A percentile compares a stretch with the other conserved stretches of the same genome.
Evolutionary conservation across 139 green algal genomes (phyloP).

Genomic region (Chlorella sp.): DNA sequence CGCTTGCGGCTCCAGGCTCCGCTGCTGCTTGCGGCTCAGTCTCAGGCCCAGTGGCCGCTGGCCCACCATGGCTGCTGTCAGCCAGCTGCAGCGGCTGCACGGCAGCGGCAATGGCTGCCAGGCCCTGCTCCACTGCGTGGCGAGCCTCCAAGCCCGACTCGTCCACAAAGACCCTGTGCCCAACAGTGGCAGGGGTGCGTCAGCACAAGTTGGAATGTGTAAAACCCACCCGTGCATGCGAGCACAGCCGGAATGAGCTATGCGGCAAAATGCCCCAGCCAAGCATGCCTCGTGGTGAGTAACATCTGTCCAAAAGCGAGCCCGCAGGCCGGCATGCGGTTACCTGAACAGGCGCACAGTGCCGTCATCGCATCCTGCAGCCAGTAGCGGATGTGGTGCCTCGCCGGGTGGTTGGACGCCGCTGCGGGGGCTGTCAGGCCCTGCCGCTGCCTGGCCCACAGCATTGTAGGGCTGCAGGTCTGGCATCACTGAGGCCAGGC

Average conservation of each 20-base stretch:
- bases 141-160: constrained; percentile 3
- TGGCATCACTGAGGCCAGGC: constrained; percentile 29
- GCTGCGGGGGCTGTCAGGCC: neutral
- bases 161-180: constrained; percentile 24
- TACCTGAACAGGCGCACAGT: constrained; percentile 16
- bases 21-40: neutral
- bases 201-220: too few species aligned
- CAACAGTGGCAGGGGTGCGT: too few species aligned
- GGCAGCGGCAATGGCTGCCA: neutral
- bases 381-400: neutral
- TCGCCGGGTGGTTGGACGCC: neutral
- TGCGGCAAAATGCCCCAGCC: neutral
- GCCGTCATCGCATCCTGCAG: constrained; percentile 22
- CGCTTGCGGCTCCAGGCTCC: neutral
- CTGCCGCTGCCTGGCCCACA: neutral
- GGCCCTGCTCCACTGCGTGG: neutral
- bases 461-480: neutral
- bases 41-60: neutral
- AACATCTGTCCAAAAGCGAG: too few species aligned
- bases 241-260: neutral
- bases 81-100: neutral
- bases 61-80: neutral
- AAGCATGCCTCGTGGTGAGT: neutral
- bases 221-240: too few species aligned
- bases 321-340: too few species aligned